These are phyloP conservation scores for Neltuma alba DNA, from an alignment of 306 rosid genomes.

Conservation along the genomic window DNA sequence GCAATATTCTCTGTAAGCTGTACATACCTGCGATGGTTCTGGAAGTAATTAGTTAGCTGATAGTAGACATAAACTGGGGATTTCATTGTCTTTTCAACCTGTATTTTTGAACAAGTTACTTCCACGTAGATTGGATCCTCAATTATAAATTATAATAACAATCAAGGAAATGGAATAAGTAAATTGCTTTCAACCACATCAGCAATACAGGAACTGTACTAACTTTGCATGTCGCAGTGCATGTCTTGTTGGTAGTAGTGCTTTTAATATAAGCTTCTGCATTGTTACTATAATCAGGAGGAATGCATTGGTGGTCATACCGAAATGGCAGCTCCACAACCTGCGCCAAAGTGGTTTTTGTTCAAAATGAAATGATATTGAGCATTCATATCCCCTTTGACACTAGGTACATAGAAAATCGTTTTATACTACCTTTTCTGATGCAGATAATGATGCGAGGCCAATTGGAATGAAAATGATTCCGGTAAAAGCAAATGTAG, in stretches of 20 bases:
- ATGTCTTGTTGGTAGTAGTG: slow-evolving; percentile 56
- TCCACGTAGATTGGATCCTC: not conserved
- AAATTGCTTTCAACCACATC: not conserved
- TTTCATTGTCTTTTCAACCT: slow-evolving; percentile 74
- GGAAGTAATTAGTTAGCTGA: slow-evolving; percentile 78
- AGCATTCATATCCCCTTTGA: not conserved
- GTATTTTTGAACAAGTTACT: slow-evolving; percentile 42
- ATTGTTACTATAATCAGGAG: slow-evolving; percentile 35
- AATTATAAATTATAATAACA: slow-evolving; percentile 11
- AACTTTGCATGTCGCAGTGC: slow-evolving; percentile 56
- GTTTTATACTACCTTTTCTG: slow-evolving; percentile 54
- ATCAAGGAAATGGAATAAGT: not conserved
- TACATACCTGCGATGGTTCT: slow-evolving; percentile 85
- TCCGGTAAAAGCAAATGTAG: slow-evolving; percentile 60
- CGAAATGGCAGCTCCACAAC: slow-evolving; percentile 69
- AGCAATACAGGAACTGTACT: slow-evolving; percentile 44
- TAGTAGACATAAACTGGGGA: slow-evolving; percentile 79
- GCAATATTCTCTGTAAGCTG: not conserved
- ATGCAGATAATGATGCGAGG: slow-evolving; percentile 70
- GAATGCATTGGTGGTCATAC: slow-evolving; percentile 69
- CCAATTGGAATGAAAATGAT: slow-evolving; percentile 75
- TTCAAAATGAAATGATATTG: slow-evolving; percentile 13
- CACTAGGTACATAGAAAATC: not conserved
- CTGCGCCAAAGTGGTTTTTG: slow-evolving; percentile 44
- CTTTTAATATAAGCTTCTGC: slow-evolving; percentile 56